Percentiles rank a stretch among this genome's conserved stretches.
phyloP scores from a whole-genome alignment of 768 basidiomycete species.

The Kockovaella imperatae region DNA sequence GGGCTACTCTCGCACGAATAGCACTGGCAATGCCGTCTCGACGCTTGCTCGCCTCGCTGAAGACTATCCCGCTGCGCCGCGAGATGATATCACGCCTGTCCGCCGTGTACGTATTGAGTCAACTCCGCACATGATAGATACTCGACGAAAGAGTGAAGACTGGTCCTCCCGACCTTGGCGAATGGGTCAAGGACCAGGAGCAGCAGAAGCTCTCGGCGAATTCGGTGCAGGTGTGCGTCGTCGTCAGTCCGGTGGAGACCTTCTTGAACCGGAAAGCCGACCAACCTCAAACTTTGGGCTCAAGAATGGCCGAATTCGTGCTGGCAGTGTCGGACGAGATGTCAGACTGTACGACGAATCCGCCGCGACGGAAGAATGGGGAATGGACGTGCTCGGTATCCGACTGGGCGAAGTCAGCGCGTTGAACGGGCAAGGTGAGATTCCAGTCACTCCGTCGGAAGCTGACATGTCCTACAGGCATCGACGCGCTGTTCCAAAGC shows the following conservation, averaged over 20 bases:
- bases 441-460: background rate
- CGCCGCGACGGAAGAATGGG: slow-evolving; percentile 21
- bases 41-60: slow-evolving; percentile 26
- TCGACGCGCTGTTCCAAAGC: slow-evolving; percentile 33
- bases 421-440: slow-evolving; percentile 34
- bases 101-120: slow-evolving; percentile 3
- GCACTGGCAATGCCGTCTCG: slow-evolving; percentile 20
- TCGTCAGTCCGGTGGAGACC: slow-evolving; percentile 14
- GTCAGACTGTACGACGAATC: slow-evolving; percentile 22
- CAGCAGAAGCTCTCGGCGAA: slow-evolving; percentile 30
- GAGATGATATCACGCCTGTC: background rate
- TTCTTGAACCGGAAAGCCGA: too few species aligned
- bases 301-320: slow-evolving; percentile 13
- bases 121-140: background rate
- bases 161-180: slow-evolving; percentile 31
- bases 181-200: slow-evolving; percentile 32
- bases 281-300: background rate
- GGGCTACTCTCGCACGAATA: slow-evolving; percentile 16
- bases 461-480: slow-evolving; percentile 16
- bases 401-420: slow-evolving; percentile 34
- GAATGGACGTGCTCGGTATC: slow-evolving; percentile 30
- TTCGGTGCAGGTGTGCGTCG: slow-evolving; percentile 33
- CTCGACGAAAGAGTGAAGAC: slow-evolving; percentile 26
- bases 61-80: slow-evolving; percentile 9
- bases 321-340: slow-evolving; percentile 30